Evolutionary conservation across 441 rosid genomes (phyloP).

Genomic region (Biscutella auriculata): DNA sequence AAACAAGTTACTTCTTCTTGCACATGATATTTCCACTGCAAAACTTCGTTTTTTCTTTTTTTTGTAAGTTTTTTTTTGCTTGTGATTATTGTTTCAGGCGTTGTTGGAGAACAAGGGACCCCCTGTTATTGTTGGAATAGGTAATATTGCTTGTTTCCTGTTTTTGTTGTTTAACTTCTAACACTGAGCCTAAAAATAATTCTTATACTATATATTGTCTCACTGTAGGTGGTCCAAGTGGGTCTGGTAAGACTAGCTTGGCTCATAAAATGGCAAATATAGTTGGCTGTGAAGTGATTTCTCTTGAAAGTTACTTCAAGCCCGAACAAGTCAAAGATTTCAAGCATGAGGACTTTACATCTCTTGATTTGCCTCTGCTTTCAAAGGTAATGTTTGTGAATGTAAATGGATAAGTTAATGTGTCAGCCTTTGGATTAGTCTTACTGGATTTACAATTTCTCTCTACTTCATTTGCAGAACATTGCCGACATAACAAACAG

Average conservation of each 20-base stretch:
- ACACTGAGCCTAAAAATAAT: neutral
- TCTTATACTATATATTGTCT: neutral
- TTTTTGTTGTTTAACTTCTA: neutral
- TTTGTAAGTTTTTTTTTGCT: constrained; percentile 5
- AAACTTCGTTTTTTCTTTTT: neutral
- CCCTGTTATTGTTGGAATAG: constrained; percentile 91
- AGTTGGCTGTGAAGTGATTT: constrained; percentile 98
- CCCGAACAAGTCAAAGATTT: constrained; percentile 78
- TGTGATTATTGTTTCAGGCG: constrained; percentile 47
- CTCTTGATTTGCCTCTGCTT: constrained; percentile 81
- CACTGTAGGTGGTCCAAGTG: constrained; percentile 97
- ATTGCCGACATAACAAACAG: constrained; percentile 59
- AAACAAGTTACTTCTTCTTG: neutral
- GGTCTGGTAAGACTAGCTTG: constrained; percentile 98
- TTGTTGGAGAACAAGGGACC: constrained; percentile 82
- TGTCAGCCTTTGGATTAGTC: neutral
- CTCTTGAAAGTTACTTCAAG: constrained; percentile 92
- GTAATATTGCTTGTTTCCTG: constrained; percentile 30
- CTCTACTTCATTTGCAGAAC: constrained; percentile 43
- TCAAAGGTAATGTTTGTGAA: constrained; percentile 54
- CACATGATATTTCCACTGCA: neutral
- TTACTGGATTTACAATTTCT: constrained; percentile 9
- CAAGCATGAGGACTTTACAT: constrained; percentile 84
- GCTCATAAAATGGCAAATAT: constrained; percentile 99
- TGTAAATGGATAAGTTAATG: neutral